These are phyloP conservation scores for Penicillium macrosclerotiorum DNA, from an alignment of 495 filamentous ascomycete species.

Conservation along the genomic window DNA sequence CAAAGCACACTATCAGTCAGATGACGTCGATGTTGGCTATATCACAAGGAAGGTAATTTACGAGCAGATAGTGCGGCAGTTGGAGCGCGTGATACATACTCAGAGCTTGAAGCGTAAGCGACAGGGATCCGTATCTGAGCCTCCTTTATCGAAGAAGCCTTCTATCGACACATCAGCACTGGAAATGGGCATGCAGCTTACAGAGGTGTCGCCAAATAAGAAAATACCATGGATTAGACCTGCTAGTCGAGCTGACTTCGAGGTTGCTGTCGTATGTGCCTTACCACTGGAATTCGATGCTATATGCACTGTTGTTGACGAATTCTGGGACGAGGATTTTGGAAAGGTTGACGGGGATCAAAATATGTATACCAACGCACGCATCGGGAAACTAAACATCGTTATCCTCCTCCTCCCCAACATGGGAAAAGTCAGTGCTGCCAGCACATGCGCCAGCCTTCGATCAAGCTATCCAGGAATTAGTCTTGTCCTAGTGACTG, in stretches of 20 bases:
- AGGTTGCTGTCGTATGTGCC: constrained; percentile 39
- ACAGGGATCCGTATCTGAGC: neutral
- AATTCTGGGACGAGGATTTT: constrained; percentile 22
- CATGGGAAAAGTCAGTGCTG: constrained; percentile 27
- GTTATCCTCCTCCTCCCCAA: constrained; percentile 24
- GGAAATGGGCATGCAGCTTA: neutral
- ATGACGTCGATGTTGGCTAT: neutral
- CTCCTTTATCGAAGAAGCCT: neutral
- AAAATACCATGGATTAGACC: too few species aligned
- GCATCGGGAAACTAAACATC: constrained; percentile 28
- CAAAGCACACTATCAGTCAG: neutral
- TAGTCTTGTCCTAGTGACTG: constrained; percentile 7
- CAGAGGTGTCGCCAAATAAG: too few species aligned
- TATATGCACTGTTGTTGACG: constrained; percentile 18
- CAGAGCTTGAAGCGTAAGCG: neutral
- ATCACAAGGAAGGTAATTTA: neutral
- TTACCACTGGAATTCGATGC: constrained; percentile 32
- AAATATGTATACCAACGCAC: constrained; percentile 17
- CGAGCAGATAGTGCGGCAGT: neutral
- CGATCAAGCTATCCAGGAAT: constrained; percentile 8
- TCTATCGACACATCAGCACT: neutral
- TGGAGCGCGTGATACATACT: neutral
- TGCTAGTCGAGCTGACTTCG: constrained; percentile 8
- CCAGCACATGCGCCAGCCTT: constrained; percentile 1
- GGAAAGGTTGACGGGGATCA: constrained; percentile 19